A percentile compares a stretch with the other conserved stretches of the same genome.
Evolutionary conservation across 2,329 filamentous ascomycete genomes (phyloP).

Genomic region (Chalara sp.): DNA sequence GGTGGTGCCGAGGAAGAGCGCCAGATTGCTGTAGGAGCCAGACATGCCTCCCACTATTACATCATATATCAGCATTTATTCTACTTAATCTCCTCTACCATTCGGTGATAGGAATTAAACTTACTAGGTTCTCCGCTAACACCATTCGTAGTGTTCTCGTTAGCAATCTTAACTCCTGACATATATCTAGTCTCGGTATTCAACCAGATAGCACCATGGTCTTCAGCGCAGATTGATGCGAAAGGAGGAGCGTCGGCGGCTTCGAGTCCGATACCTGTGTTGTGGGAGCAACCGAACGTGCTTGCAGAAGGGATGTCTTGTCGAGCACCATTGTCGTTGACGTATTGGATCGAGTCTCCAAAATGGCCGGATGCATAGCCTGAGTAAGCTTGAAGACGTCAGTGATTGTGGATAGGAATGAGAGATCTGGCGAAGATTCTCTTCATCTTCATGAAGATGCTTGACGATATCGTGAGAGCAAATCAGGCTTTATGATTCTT

Average conservation of each 20-base stretch:
- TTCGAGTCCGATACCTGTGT: constrained; percentile 58
- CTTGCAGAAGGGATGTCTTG: constrained; percentile 44
- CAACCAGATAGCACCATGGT: constrained; percentile 58
- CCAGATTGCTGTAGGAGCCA: constrained; percentile 53
- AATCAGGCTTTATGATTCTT: no score
- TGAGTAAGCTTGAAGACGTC: constrained; percentile 33
- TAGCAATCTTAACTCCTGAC: constrained; percentile 53
- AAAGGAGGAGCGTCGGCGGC: constrained; percentile 51
- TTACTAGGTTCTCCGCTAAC: constrained; percentile 44
- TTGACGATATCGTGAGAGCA: no score
- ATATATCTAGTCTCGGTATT: constrained; percentile 54
- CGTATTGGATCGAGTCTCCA: constrained; percentile 49
- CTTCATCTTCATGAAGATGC: no score
- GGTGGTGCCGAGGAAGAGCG: constrained; percentile 42
- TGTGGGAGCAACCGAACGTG: constrained; percentile 56
- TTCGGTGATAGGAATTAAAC: not conserved
- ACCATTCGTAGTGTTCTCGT: constrained; percentile 56
- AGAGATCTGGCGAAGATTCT: no score
- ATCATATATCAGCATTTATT: not conserved
- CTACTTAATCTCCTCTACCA: not conserved
- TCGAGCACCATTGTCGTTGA: constrained; percentile 40
- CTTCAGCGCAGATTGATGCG: constrained; percentile 52
- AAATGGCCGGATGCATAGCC: constrained; percentile 49
- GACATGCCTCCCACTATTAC: constrained; percentile 48
- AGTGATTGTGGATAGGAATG: no score